Base-by-base conservation (phyloP, 495 filamentous ascomycete species). In the Podospora pseudopauciseta region DNA sequence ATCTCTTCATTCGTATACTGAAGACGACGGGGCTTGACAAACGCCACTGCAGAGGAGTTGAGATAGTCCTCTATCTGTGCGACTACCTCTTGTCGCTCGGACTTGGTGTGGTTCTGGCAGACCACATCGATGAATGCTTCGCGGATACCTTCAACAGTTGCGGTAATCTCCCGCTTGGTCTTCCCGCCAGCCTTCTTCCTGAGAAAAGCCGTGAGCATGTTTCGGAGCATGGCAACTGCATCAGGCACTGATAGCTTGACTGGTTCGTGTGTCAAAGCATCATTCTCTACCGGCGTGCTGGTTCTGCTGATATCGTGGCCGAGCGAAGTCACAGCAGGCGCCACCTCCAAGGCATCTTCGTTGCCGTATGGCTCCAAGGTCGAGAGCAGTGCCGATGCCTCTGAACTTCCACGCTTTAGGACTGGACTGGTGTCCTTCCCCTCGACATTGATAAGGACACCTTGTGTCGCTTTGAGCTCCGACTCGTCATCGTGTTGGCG, bases 1-100 rank as follows among this genome's bases (percentile, higher is more conserved):
- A 70, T 15, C 57, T 67, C 19, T 1, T 65, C 65, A 58, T 11
- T 16, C 0, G 61, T 49, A 62, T 70, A 70, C n/a, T 58, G 56
- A 23, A 61, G 11, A 5, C 61, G 65, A 5, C 9, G 23, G 30
- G 7, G 15, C 26, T 30, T 5, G 5, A 18, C 23, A 32, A 7
- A 27, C 11, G 16, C 19, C 7, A 20, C 18, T 3, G n/a, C 23
- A 58, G 55, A 58, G 7, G 39, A 49, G 15, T 49, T 49, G 39
- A 49, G 39, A 49, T 49, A 49, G 9, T 13, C 39, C 9, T 49
- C 39, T 11, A 49, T 49, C 39, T 49, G 39, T 49, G 39, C 39
- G 39, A 49, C 15, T 11, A 49, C 15, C 9, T 49, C 39, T 49
- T 18, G 13, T 16, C 39, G 39, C n/a, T 20, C n/a, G 5, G 55